A percentile compares a stretch with the other conserved stretches of the same genome.
Conservation (phyloP, 106 monocot species). For the Alisma plantagoaquatica region DNA sequence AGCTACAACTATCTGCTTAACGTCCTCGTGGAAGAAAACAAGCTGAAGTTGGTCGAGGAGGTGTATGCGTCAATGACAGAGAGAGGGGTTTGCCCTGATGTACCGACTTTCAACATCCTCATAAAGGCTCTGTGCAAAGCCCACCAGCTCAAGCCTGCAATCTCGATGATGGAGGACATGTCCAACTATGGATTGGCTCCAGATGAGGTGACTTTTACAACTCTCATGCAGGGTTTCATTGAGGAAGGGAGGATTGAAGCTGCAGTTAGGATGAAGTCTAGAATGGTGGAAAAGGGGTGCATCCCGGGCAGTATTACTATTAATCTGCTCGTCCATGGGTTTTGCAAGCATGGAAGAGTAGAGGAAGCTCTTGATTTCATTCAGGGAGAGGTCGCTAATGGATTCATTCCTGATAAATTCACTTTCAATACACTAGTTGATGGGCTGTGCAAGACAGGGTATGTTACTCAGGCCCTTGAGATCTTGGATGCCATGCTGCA, state of each 20-base stretch:
- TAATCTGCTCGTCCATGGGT: conserved; percentile 66
- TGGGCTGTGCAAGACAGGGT: conserved; percentile 63
- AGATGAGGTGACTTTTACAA: conserved; percentile 85
- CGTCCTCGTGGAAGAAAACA: conserved; percentile 57
- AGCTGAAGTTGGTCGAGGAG: conserved; percentile 64
- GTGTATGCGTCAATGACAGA: conserved; percentile 58
- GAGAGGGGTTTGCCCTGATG: conserved; percentile 49
- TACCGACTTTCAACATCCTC: conserved; percentile 79
- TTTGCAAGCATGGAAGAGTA: conserved; percentile 53
- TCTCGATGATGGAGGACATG: conserved; percentile 84
- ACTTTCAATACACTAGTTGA: conserved; percentile 74
- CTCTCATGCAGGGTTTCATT: conserved; percentile 78
- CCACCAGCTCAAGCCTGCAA: conserved; percentile 58
- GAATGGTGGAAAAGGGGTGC: conserved; percentile 60
- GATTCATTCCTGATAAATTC: conserved; percentile 74
- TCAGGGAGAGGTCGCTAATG: conserved; percentile 46
- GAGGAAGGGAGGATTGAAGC: conserved; percentile 65
- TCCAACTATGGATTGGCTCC: conserved; percentile 35
- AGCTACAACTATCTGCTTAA: conserved; percentile 66
- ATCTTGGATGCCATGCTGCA: conserved; percentile 83
- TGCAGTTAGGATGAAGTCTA: conserved; percentile 50
- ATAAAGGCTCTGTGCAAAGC: conserved; percentile 80
- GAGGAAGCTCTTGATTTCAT: conserved; percentile 64
- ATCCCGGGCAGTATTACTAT: conserved; percentile 45
- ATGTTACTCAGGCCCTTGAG: conserved; percentile 50